These are phyloP conservation scores for Chamaenerion angustifolium DNA, from an alignment of 345 rosid genomes.

Conservation along the genomic window DNA sequence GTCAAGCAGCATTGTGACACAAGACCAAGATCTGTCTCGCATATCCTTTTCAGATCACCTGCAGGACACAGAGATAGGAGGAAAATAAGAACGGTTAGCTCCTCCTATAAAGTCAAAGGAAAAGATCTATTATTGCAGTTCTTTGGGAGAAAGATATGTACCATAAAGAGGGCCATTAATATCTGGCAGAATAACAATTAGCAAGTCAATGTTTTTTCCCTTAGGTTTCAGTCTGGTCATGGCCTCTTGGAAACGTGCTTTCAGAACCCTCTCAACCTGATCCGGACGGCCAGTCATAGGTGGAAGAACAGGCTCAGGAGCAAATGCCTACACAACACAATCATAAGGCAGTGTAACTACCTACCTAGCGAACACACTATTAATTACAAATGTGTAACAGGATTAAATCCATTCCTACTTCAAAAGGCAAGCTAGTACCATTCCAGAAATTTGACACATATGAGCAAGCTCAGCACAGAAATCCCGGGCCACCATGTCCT, in stretches of 20 bases:
- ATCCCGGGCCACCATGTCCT: constrained; percentile 52
- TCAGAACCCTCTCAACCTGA: constrained; percentile 73
- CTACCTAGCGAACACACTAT: neutral
- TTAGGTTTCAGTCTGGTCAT: constrained; percentile 40
- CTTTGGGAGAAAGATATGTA: constrained; percentile 14
- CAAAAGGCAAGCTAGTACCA: constrained; percentile 33
- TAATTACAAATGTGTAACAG: neutral
- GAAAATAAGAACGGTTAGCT: neutral
- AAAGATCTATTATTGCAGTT: neutral
- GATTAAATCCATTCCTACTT: neutral
- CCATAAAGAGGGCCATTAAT: constrained; percentile 95
- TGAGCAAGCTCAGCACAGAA: constrained; percentile 91
- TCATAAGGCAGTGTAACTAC: constrained; percentile 6
- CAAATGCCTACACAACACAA: constrained; percentile 39
- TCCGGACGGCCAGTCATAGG: constrained; percentile 68
- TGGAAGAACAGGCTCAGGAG: constrained; percentile 63
- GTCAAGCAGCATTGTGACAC: constrained; percentile 95
- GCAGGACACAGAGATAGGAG: constrained; percentile 2
- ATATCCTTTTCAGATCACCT: constrained; percentile 95
- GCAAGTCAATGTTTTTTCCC: constrained; percentile 77
- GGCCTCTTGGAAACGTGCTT: constrained; percentile 73
- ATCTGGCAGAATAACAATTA: constrained; percentile 85
- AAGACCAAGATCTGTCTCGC: constrained; percentile 95
- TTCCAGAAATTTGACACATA: constrained; percentile 86
- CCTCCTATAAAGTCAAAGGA: no score